Evolutionary conservation across 495 filamentous ascomycete genomes (phyloP).

Genomic region (Penicillium macrosclerotiorum): DNA sequence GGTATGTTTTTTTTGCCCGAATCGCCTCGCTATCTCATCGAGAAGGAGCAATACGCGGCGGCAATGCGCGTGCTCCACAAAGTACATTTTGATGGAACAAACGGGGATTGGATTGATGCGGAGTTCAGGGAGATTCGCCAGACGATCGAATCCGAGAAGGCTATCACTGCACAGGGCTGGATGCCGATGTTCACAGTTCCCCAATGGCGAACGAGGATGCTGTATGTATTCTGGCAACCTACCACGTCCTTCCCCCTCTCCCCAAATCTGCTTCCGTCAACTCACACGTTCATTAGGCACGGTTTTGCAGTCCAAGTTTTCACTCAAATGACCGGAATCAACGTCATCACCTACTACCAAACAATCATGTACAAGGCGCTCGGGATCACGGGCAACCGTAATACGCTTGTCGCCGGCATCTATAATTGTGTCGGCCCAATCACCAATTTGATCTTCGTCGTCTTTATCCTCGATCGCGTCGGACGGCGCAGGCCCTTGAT

Average conservation of each 20-base stretch:
- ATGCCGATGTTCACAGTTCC: conserved; percentile 51
- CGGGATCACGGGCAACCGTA: conserved; percentile 50
- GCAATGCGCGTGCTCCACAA: conserved; percentile 48
- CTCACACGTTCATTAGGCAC: conserved; percentile 26
- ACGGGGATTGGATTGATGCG: conserved; percentile 47
- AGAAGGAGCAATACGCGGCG: conserved; percentile 43
- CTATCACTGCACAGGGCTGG: conserved; percentile 44
- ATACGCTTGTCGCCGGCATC: conserved; percentile 54
- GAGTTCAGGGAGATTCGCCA: conserved; percentile 49
- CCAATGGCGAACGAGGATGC: conserved; percentile 47
- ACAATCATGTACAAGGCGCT: conserved; percentile 58
- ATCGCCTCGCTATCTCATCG: conserved; percentile 55
- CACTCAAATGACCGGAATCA: conserved; percentile 51
- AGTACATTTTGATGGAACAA: conserved; percentile 48
- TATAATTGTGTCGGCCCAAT: conserved; percentile 61
- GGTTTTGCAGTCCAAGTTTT: conserved; percentile 36
- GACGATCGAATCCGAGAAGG: conserved; percentile 48
- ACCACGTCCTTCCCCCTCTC: too few relatives aligned
- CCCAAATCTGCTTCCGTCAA: not conserved
- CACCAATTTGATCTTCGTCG: conserved; percentile 46
- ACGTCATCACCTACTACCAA: conserved; percentile 62
- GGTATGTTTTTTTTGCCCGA: conserved; percentile 55
- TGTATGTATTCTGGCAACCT: too few relatives aligned
- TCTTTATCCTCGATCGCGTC: conserved; percentile 41
- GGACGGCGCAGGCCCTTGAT: conserved; percentile 38